These are phyloP conservation scores for Thalassiosira hispida DNA, from an alignment of 352 stramenopile species.

Conservation along the genomic window DNA sequence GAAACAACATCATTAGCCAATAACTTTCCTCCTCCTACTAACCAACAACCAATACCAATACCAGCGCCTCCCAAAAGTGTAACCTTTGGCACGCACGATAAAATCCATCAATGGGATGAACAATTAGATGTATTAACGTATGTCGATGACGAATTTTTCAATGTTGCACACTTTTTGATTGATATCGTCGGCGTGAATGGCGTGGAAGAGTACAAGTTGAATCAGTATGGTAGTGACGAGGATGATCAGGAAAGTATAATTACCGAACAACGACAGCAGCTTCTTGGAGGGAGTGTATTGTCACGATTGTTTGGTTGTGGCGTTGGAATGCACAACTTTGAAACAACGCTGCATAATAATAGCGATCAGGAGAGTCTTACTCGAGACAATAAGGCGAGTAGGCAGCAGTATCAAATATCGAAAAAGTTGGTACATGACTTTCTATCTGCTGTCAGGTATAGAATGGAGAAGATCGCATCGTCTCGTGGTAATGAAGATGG, in stretches of 20 bases:
- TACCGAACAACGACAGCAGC: too few relatives aligned
- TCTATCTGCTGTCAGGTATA: conserved; percentile 27
- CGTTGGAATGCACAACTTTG: not conserved
- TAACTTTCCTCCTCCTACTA: not conserved
- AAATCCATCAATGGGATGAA: conserved; percentile 49
- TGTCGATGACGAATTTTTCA: conserved; percentile 54
- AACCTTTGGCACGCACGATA: conserved; percentile 46
- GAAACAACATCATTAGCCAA: too few relatives aligned
- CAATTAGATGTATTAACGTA: conserved; percentile 34
- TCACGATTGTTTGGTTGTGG: conserved; percentile 25
- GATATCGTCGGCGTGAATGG: conserved; percentile 18
- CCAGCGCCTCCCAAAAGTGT: conserved; percentile 22
- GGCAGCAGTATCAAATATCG: conserved; percentile 32
- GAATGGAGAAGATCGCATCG: conserved; percentile 39
- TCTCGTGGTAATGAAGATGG: not conserved
- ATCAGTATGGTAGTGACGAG: not conserved
- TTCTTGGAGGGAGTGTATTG: conserved; percentile 10
- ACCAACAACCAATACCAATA: not conserved
- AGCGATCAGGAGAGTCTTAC: not conserved
- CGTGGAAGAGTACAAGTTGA: not conserved
- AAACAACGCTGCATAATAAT: not conserved
- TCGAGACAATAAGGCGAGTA: not conserved
- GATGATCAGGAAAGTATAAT: conserved; percentile 10
- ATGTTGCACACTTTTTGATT: conserved; percentile 44
- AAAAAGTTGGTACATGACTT: conserved; percentile 52